A percentile compares a stretch with the other conserved stretches of the same genome.
Conservation (phyloP, 495 filamentous ascomycete genomes). For the Trichocladium antarcticum region DNA sequence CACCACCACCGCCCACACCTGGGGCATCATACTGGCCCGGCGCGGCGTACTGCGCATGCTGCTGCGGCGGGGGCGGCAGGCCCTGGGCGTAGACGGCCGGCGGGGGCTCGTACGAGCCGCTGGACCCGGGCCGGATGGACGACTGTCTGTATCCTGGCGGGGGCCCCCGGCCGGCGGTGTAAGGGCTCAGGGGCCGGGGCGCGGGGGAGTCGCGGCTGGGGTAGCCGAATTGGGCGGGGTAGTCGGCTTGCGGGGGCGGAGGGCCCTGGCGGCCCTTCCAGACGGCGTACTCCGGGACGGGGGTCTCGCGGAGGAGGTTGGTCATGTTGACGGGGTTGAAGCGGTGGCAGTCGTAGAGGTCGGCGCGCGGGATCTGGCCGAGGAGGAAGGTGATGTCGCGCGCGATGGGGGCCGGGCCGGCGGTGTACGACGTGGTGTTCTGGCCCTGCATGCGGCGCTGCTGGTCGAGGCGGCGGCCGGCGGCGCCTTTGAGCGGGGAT, state of each 20-base stretch:
- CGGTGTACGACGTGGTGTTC: conserved; percentile 26
- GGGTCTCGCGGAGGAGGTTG: conserved; percentile 54
- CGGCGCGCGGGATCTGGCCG: conserved; percentile 67
- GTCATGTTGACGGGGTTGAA: conserved; percentile 66
- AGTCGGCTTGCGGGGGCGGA: conserved; percentile 20
- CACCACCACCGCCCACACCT: no score
- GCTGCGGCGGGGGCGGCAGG: conserved; percentile 1
- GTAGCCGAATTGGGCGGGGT: conserved; percentile 19
- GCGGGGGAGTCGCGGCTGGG: conserved; percentile 32
- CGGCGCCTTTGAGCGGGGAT: conserved; percentile 77
- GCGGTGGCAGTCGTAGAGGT: conserved; percentile 51
- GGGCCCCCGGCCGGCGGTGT: conserved; percentile 21
- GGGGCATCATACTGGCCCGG: no score
- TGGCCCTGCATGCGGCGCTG: conserved; percentile 50
- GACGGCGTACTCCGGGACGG: conserved; percentile 48
- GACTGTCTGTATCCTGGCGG: conserved; percentile 29
- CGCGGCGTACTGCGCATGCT: neutral
- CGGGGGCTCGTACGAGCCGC: conserved; percentile 37
- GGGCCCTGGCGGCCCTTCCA: conserved; percentile 23
- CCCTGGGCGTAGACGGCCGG: conserved; percentile 27
- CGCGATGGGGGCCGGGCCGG: conserved; percentile 47
- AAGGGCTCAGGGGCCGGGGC: conserved; percentile 33
- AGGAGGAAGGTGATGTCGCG: conserved; percentile 71
- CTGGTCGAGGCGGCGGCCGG: conserved; percentile 71
- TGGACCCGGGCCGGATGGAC: conserved; percentile 34